Base-by-base conservation (phyloP, 495 filamentous ascomycete genomes). In the Aspergillus haitiensis region DNA sequence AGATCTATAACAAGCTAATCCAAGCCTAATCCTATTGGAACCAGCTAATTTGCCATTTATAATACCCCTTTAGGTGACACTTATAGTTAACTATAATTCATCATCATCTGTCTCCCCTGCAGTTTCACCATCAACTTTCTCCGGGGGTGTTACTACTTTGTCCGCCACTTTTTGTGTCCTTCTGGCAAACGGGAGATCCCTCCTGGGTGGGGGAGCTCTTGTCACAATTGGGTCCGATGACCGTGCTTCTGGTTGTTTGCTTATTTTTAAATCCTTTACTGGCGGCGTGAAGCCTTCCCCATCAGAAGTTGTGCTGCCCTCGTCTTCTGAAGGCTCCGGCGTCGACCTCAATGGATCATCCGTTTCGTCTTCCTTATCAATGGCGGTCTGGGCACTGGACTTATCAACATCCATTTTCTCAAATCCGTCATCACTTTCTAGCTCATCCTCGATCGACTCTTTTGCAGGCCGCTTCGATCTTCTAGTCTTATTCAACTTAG, bases 331-430 rank as follows among this genome's bases (percentile, higher is more conserved):
- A 10, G 65, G 65, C 36, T 72, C 67, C 7, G 72, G 71, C 7
- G 73, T 72, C 21, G 76, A 32, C 68, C 70, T 37, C 65, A 67
- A 53, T 77, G 74, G 50, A 64, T 80, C 58, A 67, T 82, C 65
- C 55, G 75, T 55, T 56, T 78, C 71, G 63, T 72, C 67, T 6
- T 71, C 70, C 21, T 69, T 68, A 12, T 64, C 53, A 7, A 70
- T 55, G 5, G 47, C 58, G 32, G 68, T 64, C 5, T 65, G 55
- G 5, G 52, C 39, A 44, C 64, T 60, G 18, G 56, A 56, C 16
- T 73, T 52, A 54, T 86, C 84, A 5, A 85, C 63, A 35, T 88
- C 81, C 84, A 88, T 87, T 65, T 72, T 75, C 56, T 86, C 83
- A 55, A 84, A 83, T 5, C 63, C 84, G 7, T 79, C 78, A 13